A percentile compares a stretch with the other conserved stretches of the same genome.
phyloP scores from a whole-genome alignment of 306 rosid species.

The peach (Prunus persica) region Prunus_persica_NCBIv2 NC_034014.1:26375501-26376000 shows the following conservation, averaged over 20 bases:
- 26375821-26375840: no score
- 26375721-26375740: background rate
- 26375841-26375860: slow-evolving; percentile 29
- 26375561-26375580: slow-evolving; percentile 35
- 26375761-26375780: background rate
- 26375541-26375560: background rate
- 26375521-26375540: background rate
- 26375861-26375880: slow-evolving; percentile 61
- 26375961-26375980: background rate
- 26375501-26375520: background rate
- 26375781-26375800: background rate
- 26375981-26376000: background rate
- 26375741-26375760: background rate
- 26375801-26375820: no score
- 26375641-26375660: slow-evolving; percentile 57
- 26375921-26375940: slow-evolving; percentile 65
- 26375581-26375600: slow-evolving; percentile 60
- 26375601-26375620: slow-evolving; percentile 59
- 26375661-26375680: slow-evolving; percentile 38
- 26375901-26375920: slow-evolving; percentile 77
- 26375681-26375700: slow-evolving; percentile 67
- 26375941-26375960: background rate
- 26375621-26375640: slow-evolving; percentile 56
- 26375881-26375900: slow-evolving; percentile 77
- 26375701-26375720: slow-evolving; percentile 57